phyloP scores from a whole-genome alignment of 164 flowering plant species.

The Vitis cinerea region DNA sequence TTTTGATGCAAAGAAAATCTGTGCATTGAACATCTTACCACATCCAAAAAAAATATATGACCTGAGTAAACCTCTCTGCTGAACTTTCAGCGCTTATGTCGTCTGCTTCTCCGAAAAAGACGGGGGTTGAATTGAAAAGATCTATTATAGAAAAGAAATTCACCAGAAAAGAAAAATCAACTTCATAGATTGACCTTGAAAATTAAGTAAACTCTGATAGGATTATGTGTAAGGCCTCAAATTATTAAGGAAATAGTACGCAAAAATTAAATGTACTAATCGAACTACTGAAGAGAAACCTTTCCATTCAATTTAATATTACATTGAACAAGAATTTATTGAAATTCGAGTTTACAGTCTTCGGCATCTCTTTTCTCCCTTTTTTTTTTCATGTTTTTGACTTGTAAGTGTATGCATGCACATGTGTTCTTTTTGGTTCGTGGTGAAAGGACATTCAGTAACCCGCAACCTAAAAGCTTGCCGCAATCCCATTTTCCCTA shows the following conservation, averaged over 20 bases:
- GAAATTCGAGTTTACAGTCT: background rate
- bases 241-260: too few relatives aligned
- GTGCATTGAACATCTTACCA: slow-evolving; percentile 41
- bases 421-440: too few relatives aligned
- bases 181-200: slow-evolving; percentile 1
- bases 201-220: background rate
- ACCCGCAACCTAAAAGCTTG: too few relatives aligned
- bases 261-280: too few relatives aligned
- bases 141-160: slow-evolving; percentile 35
- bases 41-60: slow-evolving; percentile 20
- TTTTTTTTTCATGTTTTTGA: too few relatives aligned
- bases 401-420: too few relatives aligned
- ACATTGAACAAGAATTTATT: background rate
- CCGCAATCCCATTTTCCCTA: too few relatives aligned
- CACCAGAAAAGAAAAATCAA: slow-evolving; percentile 27
- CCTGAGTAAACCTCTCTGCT: slow-evolving; percentile 26
- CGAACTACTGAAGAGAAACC: background rate
- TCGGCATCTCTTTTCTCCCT: too few relatives aligned
- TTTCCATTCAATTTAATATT: background rate
- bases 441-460: too few relatives aligned
- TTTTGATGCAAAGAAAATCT: slow-evolving; percentile 6
- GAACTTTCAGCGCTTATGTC: slow-evolving; percentile 32
- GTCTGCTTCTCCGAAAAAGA: slow-evolving; percentile 39
- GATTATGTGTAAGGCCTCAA: slow-evolving; percentile 1
- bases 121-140: slow-evolving; percentile 34